Conservation (phyloP, 2,329 filamentous ascomycete species). For the Simplicillium sp. region DNA sequence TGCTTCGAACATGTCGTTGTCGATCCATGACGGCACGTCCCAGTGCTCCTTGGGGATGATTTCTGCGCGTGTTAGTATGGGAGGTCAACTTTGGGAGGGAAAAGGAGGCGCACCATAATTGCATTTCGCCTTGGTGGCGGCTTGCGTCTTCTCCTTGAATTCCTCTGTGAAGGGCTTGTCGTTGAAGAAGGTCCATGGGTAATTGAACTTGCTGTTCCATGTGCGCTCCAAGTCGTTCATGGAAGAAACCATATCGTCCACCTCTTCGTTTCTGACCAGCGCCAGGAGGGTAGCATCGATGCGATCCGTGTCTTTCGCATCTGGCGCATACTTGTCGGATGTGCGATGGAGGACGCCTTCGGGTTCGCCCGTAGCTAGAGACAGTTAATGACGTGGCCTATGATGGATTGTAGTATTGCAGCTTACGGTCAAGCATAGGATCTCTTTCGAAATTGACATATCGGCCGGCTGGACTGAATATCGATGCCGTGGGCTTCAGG, state of each 20-base stretch:
- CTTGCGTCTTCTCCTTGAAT: constrained; percentile 76
- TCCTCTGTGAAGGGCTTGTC: constrained; percentile 88
- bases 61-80: constrained; percentile 39
- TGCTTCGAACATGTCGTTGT: constrained; percentile 73
- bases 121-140: constrained; percentile 79
- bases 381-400: constrained; percentile 4
- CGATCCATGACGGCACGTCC: constrained; percentile 88
- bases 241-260: constrained; percentile 72
- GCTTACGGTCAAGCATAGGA: constrained; percentile 78
- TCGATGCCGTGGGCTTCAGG: constrained; percentile 46
- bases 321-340: constrained; percentile 67
- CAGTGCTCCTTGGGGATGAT: constrained; percentile 92
- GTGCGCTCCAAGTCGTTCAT: constrained; percentile 90
- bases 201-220: constrained; percentile 99
- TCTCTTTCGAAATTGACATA: constrained; percentile 60
- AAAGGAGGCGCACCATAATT: constrained; percentile 56
- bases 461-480: constrained; percentile 29
- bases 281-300: constrained; percentile 91
- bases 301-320: constrained; percentile 66
- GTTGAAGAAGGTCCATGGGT: constrained; percentile 99
- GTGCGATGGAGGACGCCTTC: constrained; percentile 65
- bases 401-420: neutral
- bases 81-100: constrained; percentile 1
- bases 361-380: constrained; percentile 73
- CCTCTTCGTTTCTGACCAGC: constrained; percentile 85